A percentile compares a stretch with the other conserved stretches of the same genome.
phyloP scores from a whole-genome alignment of 768 basidiomycete genomes.

The Russula olivacea region DNA sequence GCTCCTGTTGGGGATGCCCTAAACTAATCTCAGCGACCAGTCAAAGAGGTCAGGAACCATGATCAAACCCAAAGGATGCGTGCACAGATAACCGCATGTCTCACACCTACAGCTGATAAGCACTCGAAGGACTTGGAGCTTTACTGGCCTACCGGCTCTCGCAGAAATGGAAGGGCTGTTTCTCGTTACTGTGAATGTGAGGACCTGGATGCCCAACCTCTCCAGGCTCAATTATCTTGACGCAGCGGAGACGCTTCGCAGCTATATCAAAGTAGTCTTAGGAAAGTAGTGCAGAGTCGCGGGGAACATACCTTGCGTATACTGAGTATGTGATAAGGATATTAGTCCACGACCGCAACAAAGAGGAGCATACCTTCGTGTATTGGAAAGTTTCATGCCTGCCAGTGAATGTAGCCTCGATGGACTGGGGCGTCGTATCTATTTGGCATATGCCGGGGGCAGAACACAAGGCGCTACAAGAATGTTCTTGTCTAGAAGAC shows the following conservation, averaged over 20 bases:
- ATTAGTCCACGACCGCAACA: background rate
- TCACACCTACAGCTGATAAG: slow-evolving; percentile 39
- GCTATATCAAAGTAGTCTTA: slow-evolving; percentile 30
- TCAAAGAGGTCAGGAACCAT: background rate
- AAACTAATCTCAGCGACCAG: background rate
- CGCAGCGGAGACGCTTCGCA: slow-evolving; percentile 47
- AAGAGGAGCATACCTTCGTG: slow-evolving; percentile 45
- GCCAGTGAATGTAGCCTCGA: slow-evolving; percentile 59
- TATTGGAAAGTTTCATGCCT: slow-evolving; percentile 56
- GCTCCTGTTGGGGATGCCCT: slow-evolving; percentile 57
- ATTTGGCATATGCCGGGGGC: slow-evolving; percentile 52
- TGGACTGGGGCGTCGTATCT: slow-evolving; percentile 51
- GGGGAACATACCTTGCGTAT: slow-evolving; percentile 44
- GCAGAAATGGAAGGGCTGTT: slow-evolving; percentile 48
- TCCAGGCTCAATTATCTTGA: slow-evolving; percentile 42
- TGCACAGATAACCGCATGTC: slow-evolving; percentile 55
- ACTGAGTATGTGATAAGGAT: slow-evolving; percentile 32
- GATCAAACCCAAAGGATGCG: slow-evolving; percentile 44
- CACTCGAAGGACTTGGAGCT: too few species aligned
- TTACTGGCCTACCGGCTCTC: slow-evolving; percentile 37
- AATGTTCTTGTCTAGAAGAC: slow-evolving; percentile 44
- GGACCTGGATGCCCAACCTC: slow-evolving; percentile 39
- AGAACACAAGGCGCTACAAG: slow-evolving; percentile 41
- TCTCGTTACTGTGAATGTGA: slow-evolving; percentile 47
- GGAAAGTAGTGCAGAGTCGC: background rate